Evolutionary conservation across 805 yeast genomes (phyloP), one percentile per base, ranked within the genome.

Genomic region (Barnettozyma sucrosica): DNA sequence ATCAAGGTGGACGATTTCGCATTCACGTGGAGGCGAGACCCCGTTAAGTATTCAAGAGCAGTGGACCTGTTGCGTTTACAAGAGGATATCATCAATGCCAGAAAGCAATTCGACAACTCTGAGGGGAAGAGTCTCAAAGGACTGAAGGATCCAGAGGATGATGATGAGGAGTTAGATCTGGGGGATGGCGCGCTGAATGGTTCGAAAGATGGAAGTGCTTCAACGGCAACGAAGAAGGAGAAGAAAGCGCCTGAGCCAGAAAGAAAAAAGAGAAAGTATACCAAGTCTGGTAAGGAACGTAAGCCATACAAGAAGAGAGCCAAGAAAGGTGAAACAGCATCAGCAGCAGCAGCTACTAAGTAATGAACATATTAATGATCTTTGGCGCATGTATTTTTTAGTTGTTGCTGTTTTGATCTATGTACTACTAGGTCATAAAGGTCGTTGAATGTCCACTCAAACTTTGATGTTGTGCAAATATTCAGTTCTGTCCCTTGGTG

Each of bases 1-100:
- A 72, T 85, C 53, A 80, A 79, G 53, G 79, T 84, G 16, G 89
- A 83, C 38, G 90, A 85, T 58, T 79, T 85, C 66, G 80, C 77
- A 60, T 85, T 83, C 63, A 86, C 84, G 0, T 63, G 85, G 44
- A 66, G 89, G 40, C 74, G 74, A 46, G 92, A 85, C 56, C 79
- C 82, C 2, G 67, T 76, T 13, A 85, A 85, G 58, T 70, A 83
- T 13, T 88, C 87, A 3, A 77, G 92, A 64, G 76, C 84, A 1
- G 79, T 79, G 51, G 88, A 83, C 57, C 68, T 85, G 54, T 69
- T 82, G 45, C 66, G 71, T 19, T 64, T 82, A 56, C 83, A 81
- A 53, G 78, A 76, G 57, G 79, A 76, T 51, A 81, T 85, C 54
- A 68, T 75, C 3, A 83, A 76, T 47, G 89, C 89, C 0, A 75